phyloP scores from a whole-genome alignment of 495 filamentous ascomycete genomes.

The Talaromyces thailandensis region DNA sequence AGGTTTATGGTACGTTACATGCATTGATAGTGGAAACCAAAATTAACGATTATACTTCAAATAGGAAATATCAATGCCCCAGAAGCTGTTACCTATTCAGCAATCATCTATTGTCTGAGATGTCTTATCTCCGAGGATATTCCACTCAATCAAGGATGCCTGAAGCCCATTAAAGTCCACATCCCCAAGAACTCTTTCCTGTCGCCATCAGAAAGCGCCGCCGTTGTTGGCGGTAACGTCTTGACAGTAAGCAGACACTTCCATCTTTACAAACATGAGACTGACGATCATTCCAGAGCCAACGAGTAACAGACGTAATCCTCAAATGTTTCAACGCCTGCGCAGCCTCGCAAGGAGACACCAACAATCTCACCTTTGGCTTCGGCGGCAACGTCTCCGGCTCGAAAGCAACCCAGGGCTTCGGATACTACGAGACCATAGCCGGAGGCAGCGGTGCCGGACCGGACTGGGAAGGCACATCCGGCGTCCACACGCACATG shows the following conservation, averaged over 20 bases:
- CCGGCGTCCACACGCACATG: slow-evolving; percentile 88
- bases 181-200: slow-evolving; percentile 74
- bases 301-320: slow-evolving; percentile 88
- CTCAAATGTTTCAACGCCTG: slow-evolving; percentile 76
- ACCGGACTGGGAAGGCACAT: slow-evolving; percentile 69
- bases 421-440: slow-evolving; percentile 94
- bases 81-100: slow-evolving; percentile 77
- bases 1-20: slow-evolving; percentile 53
- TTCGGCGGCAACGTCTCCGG: slow-evolving; percentile 20
- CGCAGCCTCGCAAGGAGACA: slow-evolving; percentile 79
- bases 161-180: slow-evolving; percentile 70
- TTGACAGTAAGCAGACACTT: slow-evolving; percentile 37
- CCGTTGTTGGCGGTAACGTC: slow-evolving; percentile 84
- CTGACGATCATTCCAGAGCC: slow-evolving; percentile 18
- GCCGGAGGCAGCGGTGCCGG: slow-evolving; percentile 83
- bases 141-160: slow-evolving; percentile 87
- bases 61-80: slow-evolving; percentile 79
- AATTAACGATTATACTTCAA: not conserved
- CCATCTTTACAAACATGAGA: not conserved
- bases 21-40: not conserved
- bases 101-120: slow-evolving; percentile 87
- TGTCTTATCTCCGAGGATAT: slow-evolving; percentile 84
- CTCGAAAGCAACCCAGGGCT: slow-evolving; percentile 41
- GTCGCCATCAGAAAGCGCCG: slow-evolving; percentile 69
- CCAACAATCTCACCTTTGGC: slow-evolving; percentile 60